Evolutionary conservation across 2,329 filamentous ascomycete species (phyloP).

Genomic region (Calonectria hongkongensis): DNA sequence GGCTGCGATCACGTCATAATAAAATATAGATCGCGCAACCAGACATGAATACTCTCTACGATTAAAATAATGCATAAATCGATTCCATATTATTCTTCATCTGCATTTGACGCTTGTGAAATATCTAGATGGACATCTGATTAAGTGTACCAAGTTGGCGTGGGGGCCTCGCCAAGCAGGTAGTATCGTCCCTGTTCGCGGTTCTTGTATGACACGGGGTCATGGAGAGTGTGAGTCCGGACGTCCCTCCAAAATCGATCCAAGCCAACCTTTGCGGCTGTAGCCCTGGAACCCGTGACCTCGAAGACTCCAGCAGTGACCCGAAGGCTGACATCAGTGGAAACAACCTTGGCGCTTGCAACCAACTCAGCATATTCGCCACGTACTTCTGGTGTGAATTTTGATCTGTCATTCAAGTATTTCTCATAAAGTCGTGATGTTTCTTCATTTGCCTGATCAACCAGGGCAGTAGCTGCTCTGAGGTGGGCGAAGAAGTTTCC

Average conservation of each 20-base stretch:
- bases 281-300: slow-evolving; percentile 76
- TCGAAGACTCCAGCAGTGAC: slow-evolving; percentile 79
- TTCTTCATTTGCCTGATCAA: slow-evolving; percentile 72
- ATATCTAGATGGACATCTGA: too few species aligned
- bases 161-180: slow-evolving; percentile 73
- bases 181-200: slow-evolving; percentile 75
- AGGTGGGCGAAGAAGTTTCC: slow-evolving; percentile 79
- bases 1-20: neutral
- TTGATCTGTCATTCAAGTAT: slow-evolving; percentile 61
- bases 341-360: slow-evolving; percentile 77
- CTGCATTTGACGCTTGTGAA: neutral
- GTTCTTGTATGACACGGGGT: slow-evolving; percentile 81
- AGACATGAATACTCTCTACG: neutral
- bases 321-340: slow-evolving; percentile 75
- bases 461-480: slow-evolving; percentile 74
- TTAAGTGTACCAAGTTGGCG: slow-evolving; percentile 78
- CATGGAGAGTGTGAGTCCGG: slow-evolving; percentile 79
- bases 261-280: slow-evolving; percentile 74
- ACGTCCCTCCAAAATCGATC: slow-evolving; percentile 81
- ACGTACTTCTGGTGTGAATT: slow-evolving; percentile 70
- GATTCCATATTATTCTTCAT: neutral
- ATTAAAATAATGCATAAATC: neutral
- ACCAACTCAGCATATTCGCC: slow-evolving; percentile 79
- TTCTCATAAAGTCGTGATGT: slow-evolving; percentile 68
- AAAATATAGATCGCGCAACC: neutral